Base-by-base conservation (phyloP, 805 yeast genomes). In the Metschnikowia borealis region DNA sequence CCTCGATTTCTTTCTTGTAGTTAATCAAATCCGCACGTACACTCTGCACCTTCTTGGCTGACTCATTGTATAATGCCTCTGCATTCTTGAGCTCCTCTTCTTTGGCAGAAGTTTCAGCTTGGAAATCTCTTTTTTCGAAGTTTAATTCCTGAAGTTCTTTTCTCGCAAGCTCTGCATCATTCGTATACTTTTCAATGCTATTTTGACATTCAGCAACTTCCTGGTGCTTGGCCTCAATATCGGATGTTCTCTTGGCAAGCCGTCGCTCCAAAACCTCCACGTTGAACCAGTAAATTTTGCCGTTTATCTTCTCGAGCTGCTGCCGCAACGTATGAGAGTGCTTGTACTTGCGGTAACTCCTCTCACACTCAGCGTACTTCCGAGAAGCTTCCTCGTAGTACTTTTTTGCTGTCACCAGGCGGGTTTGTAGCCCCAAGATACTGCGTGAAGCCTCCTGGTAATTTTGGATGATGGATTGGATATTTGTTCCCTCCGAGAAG, bases 401-500 rank as follows among this genome's bases (percentile, higher is more conserved):
- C 3, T 55, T 51, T 26, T 59, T 54, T 3, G 74, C 67, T 5
- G 62, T 59, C 10, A 55, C 55, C 40, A 68, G 55, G 36, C 67
- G 67, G 3, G 54, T 53, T 38, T 63, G 60, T 5, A 73, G 61
- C 34, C 62, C 66, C n/a, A 61, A 58, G 8, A 69, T 64, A 47
- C 70, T 64, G 10, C 54, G 52, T 0, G 66, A 54, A 4, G 70
- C 63, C 13, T 59, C 53, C 47, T 62, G 71, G 50, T 82, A 75
- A 60, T 84, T 82, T 14, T 73, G 75, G 35, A 77, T 67, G n/a
- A 85, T 82, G 40, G 84, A 87, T 49, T 83, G 84, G 44, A 87
- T 77, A 59, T 84, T 75, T 2, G 95, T 83, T 34, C 96, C 97
- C 47, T 80, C 79, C 87, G 86, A 84, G 63, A 92, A 89, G 62